Evolutionary conservation across 805 yeast species (phyloP), one percentile per base, ranked within the genome.

Genomic region (Ogataea saltuana): DNA sequence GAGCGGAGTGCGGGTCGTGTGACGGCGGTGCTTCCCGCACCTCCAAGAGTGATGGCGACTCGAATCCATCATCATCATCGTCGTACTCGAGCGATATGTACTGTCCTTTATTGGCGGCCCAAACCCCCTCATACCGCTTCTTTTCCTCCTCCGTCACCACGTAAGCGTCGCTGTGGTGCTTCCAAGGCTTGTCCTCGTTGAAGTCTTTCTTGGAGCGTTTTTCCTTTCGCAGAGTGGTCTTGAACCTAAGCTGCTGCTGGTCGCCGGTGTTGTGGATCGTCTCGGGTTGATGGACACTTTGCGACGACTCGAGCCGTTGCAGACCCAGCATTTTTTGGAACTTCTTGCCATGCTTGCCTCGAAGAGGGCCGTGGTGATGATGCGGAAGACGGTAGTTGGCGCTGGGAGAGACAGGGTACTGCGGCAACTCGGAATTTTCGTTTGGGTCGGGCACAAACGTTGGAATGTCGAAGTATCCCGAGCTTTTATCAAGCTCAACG

Each of bases 181-280:
- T 89, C 97, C 97, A 89, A 0, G 98, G 98, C 63, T 89, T 88
- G 46, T 85, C 87, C 56, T 85, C 95, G 59, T 90, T 84, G 63
- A 90, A 89, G 20, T 63, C 62, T 13, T 69, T 69, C 41, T 63
- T 54, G 35, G 40, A 34, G 5, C 41, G 44, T 46, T 33, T 42
- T 29, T 64, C 67, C 54, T 71, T 69, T 23, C 83, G 61, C 71
- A 78, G 67, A 4, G 83, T 78, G 4, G 79, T 72, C 42, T 69
- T 72, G 51, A 78, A 69, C 33, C 69, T 71, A 18, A 76, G 70
- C 3, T 58, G 59, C 28, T 52, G 55, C n/a, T 47, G 54, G 11
- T 43, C n/a, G 48, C 11, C 21, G 25, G 15, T 32, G 35, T 31
- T 32, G 37, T n/a, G 21, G 37, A 4, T 20, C 16, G 11, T 33